These are phyloP conservation scores for Wickerhamiella kazuoi DNA, from an alignment of 805 yeast species.

Conservation along the genomic window DNA sequence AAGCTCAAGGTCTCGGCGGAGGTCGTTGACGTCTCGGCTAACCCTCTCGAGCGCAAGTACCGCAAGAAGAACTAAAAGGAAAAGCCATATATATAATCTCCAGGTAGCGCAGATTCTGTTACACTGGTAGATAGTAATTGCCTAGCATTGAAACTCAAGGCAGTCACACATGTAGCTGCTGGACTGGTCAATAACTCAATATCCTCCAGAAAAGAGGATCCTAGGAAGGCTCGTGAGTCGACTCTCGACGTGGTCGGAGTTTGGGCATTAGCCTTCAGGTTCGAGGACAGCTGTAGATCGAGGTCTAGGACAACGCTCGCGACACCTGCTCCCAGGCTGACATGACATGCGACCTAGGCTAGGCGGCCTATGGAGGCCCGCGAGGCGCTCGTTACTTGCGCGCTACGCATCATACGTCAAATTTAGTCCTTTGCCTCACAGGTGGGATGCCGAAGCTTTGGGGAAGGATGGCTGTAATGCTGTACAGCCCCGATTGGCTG, in stretches of 20 bases:
- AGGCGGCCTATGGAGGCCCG: conserved; percentile 60
- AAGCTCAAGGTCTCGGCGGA: conserved; percentile 31
- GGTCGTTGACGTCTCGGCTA: conserved; percentile 33
- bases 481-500: too few species aligned
- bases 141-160: too few species aligned
- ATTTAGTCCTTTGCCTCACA: background rate
- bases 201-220: too few species aligned
- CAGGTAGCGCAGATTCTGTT: background rate
- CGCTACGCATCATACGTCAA: background rate
- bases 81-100: conserved; percentile 1
- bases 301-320: too few species aligned
- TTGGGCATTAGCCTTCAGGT: too few species aligned
- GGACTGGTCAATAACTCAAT: too few species aligned
- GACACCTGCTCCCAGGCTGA: conserved; percentile 77
- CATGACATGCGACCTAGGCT: conserved; percentile 88
- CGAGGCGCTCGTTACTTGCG: too few species aligned
- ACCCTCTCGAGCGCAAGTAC: conserved; percentile 16
- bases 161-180: too few species aligned
- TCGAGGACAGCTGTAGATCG: too few species aligned
- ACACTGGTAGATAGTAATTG: background rate
- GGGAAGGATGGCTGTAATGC: too few species aligned
- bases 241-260: too few species aligned
- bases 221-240: background rate
- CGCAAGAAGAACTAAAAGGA: conserved; percentile 17
- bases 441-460: background rate